Evolutionary conservation across 805 yeast genomes (phyloP).

Genomic region (Candida nonsorbophila): DNA sequence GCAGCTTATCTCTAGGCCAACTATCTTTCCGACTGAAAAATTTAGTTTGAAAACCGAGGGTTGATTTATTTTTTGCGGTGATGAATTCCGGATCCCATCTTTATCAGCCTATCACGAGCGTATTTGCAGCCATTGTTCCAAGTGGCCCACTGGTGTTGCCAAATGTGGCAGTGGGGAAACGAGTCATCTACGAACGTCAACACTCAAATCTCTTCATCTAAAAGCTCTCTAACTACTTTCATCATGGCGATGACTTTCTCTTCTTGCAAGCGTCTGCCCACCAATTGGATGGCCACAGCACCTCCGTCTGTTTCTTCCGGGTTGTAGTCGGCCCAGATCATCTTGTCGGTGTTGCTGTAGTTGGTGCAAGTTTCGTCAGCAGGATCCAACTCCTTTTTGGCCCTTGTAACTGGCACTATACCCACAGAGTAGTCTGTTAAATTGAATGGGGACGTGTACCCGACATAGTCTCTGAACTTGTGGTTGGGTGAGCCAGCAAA

Average conservation of each 20-base stretch:
- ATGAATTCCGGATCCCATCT: no score
- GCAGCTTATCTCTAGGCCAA: no score
- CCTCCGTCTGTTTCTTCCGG: constrained; percentile 48
- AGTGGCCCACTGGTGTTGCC: neutral
- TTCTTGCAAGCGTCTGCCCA: constrained; percentile 50
- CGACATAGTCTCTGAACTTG: constrained; percentile 65
- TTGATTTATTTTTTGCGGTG: no score
- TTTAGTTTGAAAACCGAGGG: no score
- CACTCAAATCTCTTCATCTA: constrained; percentile 16
- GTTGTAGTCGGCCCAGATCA: constrained; percentile 43
- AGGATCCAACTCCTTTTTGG: constrained; percentile 42
- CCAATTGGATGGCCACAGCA: constrained; percentile 49
- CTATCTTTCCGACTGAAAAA: no score
- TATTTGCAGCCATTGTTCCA: neutral
- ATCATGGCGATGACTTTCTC: constrained; percentile 51
- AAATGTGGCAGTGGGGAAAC: neutral
- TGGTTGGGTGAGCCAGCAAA: constrained; percentile 66
- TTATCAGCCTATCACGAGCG: no score
- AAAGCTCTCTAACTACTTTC: constrained; percentile 27
- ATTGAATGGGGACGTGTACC: constrained; percentile 73
- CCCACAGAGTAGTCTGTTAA: constrained; percentile 66
- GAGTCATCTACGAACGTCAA: no score
- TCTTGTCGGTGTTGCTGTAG: constrained; percentile 42
- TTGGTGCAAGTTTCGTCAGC: constrained; percentile 23
- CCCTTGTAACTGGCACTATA: constrained; percentile 46